These are phyloP conservation scores for Phytophthora cactorum DNA, from an alignment of 352 stramenopile species.

Conservation along the genomic window DNA sequence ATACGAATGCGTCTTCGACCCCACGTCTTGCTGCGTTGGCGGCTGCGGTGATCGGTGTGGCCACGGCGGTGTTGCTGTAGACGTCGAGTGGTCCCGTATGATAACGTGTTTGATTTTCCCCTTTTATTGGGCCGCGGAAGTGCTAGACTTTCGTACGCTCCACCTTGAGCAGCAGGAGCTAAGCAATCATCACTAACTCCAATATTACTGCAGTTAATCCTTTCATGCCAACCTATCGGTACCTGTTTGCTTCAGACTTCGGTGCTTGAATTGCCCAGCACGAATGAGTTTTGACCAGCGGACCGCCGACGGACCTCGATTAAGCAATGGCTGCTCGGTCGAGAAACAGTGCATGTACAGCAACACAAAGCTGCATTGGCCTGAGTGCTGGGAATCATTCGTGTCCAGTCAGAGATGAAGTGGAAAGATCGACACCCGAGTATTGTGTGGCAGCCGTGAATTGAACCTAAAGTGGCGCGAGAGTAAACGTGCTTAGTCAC, in stretches of 20 bases:
- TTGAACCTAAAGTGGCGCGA: slow-evolving; percentile 19
- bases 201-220: neutral
- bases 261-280: too few species aligned
- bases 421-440: neutral
- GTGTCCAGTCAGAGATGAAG: neutral
- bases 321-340: too few species aligned
- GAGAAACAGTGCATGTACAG: neutral
- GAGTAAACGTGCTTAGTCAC: neutral
- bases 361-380: neutral
- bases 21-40: slow-evolving; percentile 17
- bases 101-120: slow-evolving; percentile 2
- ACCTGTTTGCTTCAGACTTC: neutral
- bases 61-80: slow-evolving; percentile 21
- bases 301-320: too few species aligned
- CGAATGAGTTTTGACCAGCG: too few species aligned
- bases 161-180: neutral
- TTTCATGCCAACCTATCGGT: neutral
- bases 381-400: neutral
- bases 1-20: slow-evolving; percentile 22
- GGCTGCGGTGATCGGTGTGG: slow-evolving; percentile 12
- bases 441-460: slow-evolving; percentile 15
- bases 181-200: neutral
- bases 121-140: slow-evolving; percentile 1
- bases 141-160: slow-evolving; percentile 1
- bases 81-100: slow-evolving; percentile 1